A percentile compares a stretch with the other conserved stretches of the same genome.
Conservation (phyloP, 73 alveolate genomes). For the Urostyla sp. region DNA sequence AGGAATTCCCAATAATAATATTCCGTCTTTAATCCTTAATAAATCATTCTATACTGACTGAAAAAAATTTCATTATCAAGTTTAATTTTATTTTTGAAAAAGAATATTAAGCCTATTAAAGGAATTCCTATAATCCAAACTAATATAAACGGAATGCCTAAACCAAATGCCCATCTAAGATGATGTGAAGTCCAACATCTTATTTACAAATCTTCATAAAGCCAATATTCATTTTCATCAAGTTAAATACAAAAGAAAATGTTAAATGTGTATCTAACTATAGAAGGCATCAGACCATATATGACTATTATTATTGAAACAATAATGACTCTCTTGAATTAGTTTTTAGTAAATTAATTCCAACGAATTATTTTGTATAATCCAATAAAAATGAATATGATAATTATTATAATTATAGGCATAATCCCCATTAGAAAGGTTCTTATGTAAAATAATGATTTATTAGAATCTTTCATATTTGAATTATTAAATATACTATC, state of each 20-base stretch:
- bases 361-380: background rate
- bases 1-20: conserved; percentile 62
- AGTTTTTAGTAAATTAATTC: background rate
- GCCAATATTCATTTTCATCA: conserved; percentile 30
- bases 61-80: background rate
- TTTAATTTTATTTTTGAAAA: background rate
- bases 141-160: conserved; percentile 40
- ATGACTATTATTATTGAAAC: conserved; percentile 4
- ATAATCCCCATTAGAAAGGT: background rate
- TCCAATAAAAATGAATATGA: background rate
- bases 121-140: conserved; percentile 57
- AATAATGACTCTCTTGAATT: background rate
- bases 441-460: conserved; percentile 2
- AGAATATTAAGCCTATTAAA: conserved; percentile 5
- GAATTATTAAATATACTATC: background rate
- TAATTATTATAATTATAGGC: background rate
- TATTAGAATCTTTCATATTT: too few species aligned
- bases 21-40: conserved; percentile 38
- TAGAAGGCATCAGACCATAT: background rate
- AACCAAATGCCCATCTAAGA: background rate
- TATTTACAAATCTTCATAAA: background rate
- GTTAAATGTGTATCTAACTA: background rate
- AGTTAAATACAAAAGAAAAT: conserved; percentile 15
- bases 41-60: conserved; percentile 2
- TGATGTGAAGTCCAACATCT: conserved; percentile 41